phyloP scores from a whole-genome alignment of 768 basidiomycete species.

The Peribolospora baueri region DNA sequence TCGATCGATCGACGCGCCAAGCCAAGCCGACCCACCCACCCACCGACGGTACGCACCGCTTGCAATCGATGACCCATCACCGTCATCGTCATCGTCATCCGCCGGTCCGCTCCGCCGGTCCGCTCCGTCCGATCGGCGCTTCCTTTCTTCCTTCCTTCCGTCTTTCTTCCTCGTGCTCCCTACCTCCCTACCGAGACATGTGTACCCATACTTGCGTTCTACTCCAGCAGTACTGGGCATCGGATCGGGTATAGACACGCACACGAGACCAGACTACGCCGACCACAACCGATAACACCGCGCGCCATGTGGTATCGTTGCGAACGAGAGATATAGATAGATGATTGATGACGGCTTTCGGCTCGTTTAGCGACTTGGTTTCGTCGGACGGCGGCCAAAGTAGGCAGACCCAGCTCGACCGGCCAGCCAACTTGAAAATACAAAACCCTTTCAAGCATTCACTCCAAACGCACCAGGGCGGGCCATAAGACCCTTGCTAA shows the following conservation, averaged over 20 bases:
- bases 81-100: background rate
- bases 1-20: background rate
- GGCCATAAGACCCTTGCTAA: constrained; percentile 16
- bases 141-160: background rate
- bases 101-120: background rate
- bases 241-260: no score
- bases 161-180: background rate
- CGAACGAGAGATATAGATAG: background rate
- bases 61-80: background rate
- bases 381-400: no score
- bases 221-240: no score
- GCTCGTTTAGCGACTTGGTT: no score
- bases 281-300: background rate
- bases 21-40: background rate
- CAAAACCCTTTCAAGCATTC: background rate
- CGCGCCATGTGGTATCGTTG: background rate
- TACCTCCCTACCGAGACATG: background rate
- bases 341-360: background rate
- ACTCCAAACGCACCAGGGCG: background rate
- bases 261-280: no score
- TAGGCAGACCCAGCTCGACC: background rate
- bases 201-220: no score
- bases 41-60: background rate
- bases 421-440: background rate
- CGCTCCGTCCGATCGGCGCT: background rate